Percentiles rank a stretch among this genome's conserved stretches.
Conservation (phyloP, 1,284 basidiomycete species). For the Neolentinus lepideus region DNA sequence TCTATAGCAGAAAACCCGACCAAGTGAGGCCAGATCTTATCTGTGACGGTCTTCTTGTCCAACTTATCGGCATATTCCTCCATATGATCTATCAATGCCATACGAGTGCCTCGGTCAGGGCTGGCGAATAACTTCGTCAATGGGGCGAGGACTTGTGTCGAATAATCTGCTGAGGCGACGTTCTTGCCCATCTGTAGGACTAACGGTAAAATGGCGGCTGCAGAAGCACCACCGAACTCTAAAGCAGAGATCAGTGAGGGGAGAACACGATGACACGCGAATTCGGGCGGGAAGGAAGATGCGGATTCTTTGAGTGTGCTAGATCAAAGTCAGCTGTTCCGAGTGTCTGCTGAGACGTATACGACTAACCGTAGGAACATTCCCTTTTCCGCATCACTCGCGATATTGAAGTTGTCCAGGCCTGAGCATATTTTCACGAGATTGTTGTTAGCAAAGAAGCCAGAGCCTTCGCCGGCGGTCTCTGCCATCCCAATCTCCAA, state of each 20-base stretch:
- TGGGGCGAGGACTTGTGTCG: constrained; percentile 64
- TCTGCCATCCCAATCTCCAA: constrained; percentile 76
- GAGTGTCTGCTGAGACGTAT: background rate
- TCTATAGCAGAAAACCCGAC: constrained; percentile 33
- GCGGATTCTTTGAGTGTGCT: constrained; percentile 79
- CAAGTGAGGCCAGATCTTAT: constrained; percentile 91
- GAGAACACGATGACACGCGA: constrained; percentile 80
- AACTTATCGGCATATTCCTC: constrained; percentile 83
- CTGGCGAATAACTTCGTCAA: constrained; percentile 81
- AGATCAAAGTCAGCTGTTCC: background rate
- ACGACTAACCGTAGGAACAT: constrained; percentile 58
- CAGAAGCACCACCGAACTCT: constrained; percentile 79
- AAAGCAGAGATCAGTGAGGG: constrained; percentile 83
- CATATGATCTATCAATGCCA: constrained; percentile 88
- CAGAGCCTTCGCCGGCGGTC: constrained; percentile 42
- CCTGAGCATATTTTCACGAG: constrained; percentile 83
- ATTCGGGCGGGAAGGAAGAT: constrained; percentile 79
- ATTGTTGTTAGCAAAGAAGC: constrained; percentile 84
- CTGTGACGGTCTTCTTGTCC: constrained; percentile 77
- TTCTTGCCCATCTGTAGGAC: constrained; percentile 76
- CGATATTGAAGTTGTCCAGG: constrained; percentile 83
- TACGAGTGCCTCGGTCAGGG: constrained; percentile 88
- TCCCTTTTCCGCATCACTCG: constrained; percentile 77
- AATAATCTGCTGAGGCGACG: constrained; percentile 68
- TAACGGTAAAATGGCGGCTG: constrained; percentile 75